A percentile compares a stretch with the other conserved stretches of the same genome.
Conservation (phyloP, 192 early-diverging fungal species). For the Thamnidium elegans region DNA sequence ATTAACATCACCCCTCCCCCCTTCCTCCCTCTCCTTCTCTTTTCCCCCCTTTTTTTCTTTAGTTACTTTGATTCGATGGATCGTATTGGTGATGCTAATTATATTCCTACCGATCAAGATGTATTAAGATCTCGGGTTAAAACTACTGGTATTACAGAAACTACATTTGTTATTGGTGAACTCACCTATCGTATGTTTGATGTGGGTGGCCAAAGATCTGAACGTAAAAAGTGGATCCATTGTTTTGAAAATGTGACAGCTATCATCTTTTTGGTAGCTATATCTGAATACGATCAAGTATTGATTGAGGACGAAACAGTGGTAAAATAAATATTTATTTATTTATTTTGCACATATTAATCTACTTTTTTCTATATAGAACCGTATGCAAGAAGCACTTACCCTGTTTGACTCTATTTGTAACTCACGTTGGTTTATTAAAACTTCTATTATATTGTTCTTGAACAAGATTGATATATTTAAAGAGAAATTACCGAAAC, state of each 20-base stretch:
- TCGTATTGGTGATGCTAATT: slow-evolving; percentile 76
- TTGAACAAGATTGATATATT: slow-evolving; percentile 98
- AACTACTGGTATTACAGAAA: slow-evolving; percentile 97
- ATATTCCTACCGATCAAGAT: slow-evolving; percentile 93
- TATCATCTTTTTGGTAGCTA: slow-evolving; percentile 94
- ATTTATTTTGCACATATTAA: not conserved
- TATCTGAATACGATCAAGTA: slow-evolving; percentile 94
- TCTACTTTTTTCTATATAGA: slow-evolving; percentile 40
- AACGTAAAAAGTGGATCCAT: slow-evolving; percentile 99
- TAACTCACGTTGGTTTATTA: slow-evolving; percentile 96
- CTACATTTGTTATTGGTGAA: slow-evolving; percentile 87
- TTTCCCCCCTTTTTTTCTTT: slow-evolving; percentile 12
- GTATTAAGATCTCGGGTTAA: slow-evolving; percentile 95
- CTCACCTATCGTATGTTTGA: slow-evolving; percentile 97
- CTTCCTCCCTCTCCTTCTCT: slow-evolving; percentile 23
- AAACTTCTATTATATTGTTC: slow-evolving; percentile 96
- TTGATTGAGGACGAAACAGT: slow-evolving; percentile 96
- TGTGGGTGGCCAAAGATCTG: slow-evolving; percentile 96
- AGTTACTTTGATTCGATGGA: slow-evolving; percentile 97
- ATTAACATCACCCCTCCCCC: too few species aligned
- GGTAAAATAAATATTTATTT: slow-evolving; percentile 35
- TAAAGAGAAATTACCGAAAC: slow-evolving; percentile 84
- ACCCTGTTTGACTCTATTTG: slow-evolving; percentile 97
- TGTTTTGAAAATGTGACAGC: slow-evolving; percentile 98
- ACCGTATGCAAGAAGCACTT: slow-evolving; percentile 96